Conservation (phyloP, 1,139 yeast genomes). For the Pichia sp. region DNA sequence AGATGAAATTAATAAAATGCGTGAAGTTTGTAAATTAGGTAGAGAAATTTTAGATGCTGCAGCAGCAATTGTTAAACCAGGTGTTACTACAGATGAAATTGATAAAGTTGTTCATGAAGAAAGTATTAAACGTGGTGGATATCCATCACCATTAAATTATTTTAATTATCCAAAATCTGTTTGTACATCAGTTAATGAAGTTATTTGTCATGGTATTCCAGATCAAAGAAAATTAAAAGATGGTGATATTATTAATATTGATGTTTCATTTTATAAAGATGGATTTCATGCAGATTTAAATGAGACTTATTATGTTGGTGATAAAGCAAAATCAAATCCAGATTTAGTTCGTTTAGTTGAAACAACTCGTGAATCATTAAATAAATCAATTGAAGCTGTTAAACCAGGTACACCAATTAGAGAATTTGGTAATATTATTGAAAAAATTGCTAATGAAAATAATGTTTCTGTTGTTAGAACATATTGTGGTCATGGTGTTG, state of each 20-base stretch:
- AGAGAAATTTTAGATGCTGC: conserved; percentile 85
- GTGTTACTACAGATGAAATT: conserved; percentile 88
- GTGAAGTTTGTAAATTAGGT: conserved; percentile 68
- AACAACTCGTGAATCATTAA: conserved; percentile 86
- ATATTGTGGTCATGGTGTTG: conserved; percentile 94
- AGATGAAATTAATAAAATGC: conserved; percentile 67
- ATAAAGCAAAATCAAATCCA: conserved; percentile 66
- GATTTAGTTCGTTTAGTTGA: conserved; percentile 86
- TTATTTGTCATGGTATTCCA: conserved; percentile 96
- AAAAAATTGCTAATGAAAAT: conserved; percentile 75
- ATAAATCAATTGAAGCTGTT: conserved; percentile 72
- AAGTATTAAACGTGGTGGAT: conserved; percentile 81
- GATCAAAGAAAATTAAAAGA: conserved; percentile 80
- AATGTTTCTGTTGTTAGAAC: conserved; percentile 83
- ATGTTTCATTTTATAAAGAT: conserved; percentile 74
- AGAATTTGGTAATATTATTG: conserved; percentile 82
- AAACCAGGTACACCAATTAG: conserved; percentile 93
- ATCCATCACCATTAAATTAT: conserved; percentile 94
- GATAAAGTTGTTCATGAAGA: conserved; percentile 85
- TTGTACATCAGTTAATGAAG: conserved; percentile 92
- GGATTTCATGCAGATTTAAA: conserved; percentile 94
- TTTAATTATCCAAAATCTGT: conserved; percentile 90
- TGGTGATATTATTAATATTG: conserved; percentile 92
- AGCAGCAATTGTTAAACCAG: conserved; percentile 78
- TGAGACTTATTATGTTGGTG: conserved; percentile 96